Percentiles rank a stretch among this genome's conserved stretches.
phyloP scores from a whole-genome alignment of 2,329 filamentous ascomycete species.

The Colletotrichum coccodes region DNA sequence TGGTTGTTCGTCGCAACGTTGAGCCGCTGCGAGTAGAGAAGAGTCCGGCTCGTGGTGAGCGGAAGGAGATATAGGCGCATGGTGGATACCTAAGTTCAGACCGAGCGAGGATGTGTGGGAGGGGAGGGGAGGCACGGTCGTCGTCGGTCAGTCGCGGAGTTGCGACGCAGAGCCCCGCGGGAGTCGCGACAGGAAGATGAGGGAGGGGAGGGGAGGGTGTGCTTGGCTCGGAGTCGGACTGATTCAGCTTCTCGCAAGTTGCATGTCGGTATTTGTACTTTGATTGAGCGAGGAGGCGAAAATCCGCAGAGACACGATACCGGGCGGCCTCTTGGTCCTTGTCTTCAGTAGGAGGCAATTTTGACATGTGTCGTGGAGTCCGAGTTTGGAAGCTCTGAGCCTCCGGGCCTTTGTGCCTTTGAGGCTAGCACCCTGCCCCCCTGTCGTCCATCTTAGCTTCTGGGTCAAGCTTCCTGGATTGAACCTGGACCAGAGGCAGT shows the following conservation, averaged over 20 bases:
- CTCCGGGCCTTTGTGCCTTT: not conserved
- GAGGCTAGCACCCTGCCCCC: constrained; percentile 17
- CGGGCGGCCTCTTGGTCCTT: constrained; percentile 28
- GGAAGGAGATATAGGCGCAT: constrained; percentile 97
- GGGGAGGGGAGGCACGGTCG: not conserved
- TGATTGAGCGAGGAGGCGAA: constrained; percentile 3
- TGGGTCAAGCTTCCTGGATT: constrained; percentile 33
- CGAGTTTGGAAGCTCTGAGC: constrained; percentile 21
- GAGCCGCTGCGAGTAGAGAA: constrained; percentile 90
- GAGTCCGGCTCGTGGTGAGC: constrained; percentile 87
- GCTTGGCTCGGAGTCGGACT: constrained; percentile 6
- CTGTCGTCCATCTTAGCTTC: constrained; percentile 33
- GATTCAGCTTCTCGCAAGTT: not conserved
- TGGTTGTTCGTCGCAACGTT: constrained; percentile 64
- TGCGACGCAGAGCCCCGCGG: constrained; percentile 10
- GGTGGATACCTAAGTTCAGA: constrained; percentile 5
- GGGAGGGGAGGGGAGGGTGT: not conserved
- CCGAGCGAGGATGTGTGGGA: not conserved
- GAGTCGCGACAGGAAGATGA: constrained; percentile 11
- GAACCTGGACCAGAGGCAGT: constrained; percentile 10
- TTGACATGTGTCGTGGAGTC: constrained; percentile 31
- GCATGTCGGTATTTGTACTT: constrained; percentile 8
- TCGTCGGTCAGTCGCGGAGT: constrained; percentile 2
- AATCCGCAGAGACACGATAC: not conserved
- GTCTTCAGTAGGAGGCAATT: constrained; percentile 25